Base-by-base conservation (phyloP, 257 asterid species). In the Phtheirospermum japonicum region DNA sequence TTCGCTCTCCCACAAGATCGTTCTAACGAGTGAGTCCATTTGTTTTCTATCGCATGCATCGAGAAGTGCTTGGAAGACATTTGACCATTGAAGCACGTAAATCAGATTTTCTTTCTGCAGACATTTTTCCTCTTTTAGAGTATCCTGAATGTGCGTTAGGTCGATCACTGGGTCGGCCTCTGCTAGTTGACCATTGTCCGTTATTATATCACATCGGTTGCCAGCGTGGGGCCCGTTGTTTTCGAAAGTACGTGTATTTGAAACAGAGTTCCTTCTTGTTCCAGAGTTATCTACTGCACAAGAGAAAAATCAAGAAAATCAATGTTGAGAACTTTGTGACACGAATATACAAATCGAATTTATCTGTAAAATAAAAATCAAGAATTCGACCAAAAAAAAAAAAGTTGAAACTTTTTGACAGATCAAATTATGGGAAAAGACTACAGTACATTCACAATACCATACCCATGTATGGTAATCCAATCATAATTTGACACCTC, bases 1-100 rank as follows among this genome's bases (percentile, higher is more conserved):
- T 0, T 52, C 33, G 0, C 7, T 1, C 18, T n/a, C 1, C 0
- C 26, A 30, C 11, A 60, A 9, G 33, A 67, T 2, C 31, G 33
- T 57, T 13, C 1, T 56, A 9, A 76, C 49, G 5, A 79, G 42
- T 1, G 9, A 19, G 23, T 59, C 17, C 63, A 77, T 23, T 16
- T 61, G 72, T 19, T 11, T 14, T n/a, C 55, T 0, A 17, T 18
- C 53, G 55, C 79, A 69, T 0, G 32, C 57, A 0, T 70, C 62
- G n/a, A 77, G 9, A 4, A 76, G 23, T 20, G 49, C 51, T 2
- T 13, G 19, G 34, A 75, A 77, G 26, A 42, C 13, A n/a, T 4
- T 72, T 18, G 3, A 17, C 49, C 82, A 76, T 73, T 51, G 70
- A 8, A 69, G 17, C 5, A 3, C 23, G 7, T 14, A 0, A 18